Evolutionary conservation across 306 rosid genomes (phyloP).

Genomic region (Lotus japonicus): DNA sequence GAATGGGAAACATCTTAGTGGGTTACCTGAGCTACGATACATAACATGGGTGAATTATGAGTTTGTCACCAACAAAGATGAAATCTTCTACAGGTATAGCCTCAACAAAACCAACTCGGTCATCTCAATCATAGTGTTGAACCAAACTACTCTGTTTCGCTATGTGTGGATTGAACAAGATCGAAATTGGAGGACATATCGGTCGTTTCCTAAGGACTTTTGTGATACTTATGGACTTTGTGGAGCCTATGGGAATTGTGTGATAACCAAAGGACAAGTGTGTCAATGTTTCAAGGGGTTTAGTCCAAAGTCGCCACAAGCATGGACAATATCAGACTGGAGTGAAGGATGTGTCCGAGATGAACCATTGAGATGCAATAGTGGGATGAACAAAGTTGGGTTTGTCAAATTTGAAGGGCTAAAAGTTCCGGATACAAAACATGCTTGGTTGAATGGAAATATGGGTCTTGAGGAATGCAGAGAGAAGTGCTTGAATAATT

Average conservation of each 20-base stretch:
- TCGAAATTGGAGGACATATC: conserved; percentile 15
- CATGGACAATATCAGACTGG: conserved; percentile 27
- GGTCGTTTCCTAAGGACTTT: conserved; percentile 11
- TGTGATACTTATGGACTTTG: conserved; percentile 30
- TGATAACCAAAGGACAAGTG: neutral
- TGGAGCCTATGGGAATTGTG: conserved; percentile 34
- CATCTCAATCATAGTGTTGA: conserved; percentile 21
- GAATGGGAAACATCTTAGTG: conserved; percentile 27
- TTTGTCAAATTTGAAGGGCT: conserved; percentile 21
- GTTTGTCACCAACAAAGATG: conserved; percentile 9
- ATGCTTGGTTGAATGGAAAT: conserved; percentile 18
- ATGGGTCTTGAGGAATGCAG: conserved; percentile 17
- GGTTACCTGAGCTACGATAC: neutral
- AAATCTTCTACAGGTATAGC: neutral
- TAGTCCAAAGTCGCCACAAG: conserved; percentile 9
- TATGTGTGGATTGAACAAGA: conserved; percentile 8
- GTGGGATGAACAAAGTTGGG: neutral
- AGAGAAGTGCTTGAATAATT: conserved; percentile 29
- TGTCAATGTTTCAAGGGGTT: conserved; percentile 37
- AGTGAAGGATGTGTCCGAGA: conserved; percentile 25
- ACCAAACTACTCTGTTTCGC: conserved; percentile 6
- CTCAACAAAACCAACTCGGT: neutral
- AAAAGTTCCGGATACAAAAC: conserved; percentile 32
- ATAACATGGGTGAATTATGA: neutral
- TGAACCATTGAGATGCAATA: conserved; percentile 17